Evolutionary conservation across 202 grass and related monocot species (phyloP).

Genomic region (Eragrostis tef): DNA sequence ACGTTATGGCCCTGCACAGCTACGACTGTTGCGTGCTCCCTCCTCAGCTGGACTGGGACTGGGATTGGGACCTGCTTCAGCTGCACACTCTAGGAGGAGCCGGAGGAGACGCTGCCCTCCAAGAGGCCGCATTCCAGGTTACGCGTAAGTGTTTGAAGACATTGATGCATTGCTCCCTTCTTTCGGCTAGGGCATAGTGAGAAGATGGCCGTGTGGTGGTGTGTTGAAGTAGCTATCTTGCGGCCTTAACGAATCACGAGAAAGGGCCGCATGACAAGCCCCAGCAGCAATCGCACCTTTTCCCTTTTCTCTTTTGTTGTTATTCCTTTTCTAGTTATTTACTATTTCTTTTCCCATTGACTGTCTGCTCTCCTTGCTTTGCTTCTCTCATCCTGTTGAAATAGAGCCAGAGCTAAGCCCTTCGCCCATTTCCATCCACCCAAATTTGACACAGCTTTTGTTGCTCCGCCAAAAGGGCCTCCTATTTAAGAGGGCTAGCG

Average conservation of each 20-base stretch:
- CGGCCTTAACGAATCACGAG: conserved; percentile 69
- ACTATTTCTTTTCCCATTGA: conserved; percentile 58
- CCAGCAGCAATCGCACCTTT: conserved; percentile 41
- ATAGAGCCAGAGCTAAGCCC: background rate
- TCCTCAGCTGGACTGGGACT: conserved; percentile 46
- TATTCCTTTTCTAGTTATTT: background rate
- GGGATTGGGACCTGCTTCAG: conserved; percentile 13
- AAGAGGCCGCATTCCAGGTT: conserved; percentile 33
- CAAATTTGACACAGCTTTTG: conserved; percentile 55
- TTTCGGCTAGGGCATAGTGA: conserved; percentile 17
- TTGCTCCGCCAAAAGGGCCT: conserved; percentile 47
- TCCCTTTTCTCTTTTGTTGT: conserved; percentile 50
- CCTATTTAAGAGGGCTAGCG: conserved; percentile 54
- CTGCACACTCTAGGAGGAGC: conserved; percentile 21
- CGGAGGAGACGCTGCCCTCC: conserved; percentile 9
- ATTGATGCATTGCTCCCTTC: background rate
- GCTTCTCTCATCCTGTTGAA: background rate
- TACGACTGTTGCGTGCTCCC: conserved; percentile 41
- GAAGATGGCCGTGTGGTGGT: background rate
- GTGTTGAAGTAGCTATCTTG: background rate
- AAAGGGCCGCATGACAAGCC: conserved; percentile 38
- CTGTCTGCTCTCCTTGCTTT: conserved; percentile 19
- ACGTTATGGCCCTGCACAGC: conserved; percentile 60
- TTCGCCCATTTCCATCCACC: conserved; percentile 42
- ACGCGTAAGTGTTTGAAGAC: conserved; percentile 55